phyloP scores from a whole-genome alignment of 371 early-diverging fungal genomes.

The Lichtheimia corymbifera region DNA sequence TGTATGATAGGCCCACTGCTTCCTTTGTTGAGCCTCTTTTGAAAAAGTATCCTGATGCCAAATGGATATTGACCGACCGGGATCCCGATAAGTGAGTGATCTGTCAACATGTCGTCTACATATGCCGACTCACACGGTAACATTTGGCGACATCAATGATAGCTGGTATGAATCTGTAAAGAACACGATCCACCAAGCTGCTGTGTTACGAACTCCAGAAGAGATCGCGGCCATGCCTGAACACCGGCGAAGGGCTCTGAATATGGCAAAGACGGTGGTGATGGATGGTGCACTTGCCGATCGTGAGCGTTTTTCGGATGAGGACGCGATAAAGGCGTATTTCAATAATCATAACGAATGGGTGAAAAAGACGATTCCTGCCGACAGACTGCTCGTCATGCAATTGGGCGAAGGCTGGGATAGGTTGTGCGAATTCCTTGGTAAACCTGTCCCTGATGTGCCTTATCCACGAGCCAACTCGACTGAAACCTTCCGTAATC shows the following conservation, averaged over 20 bases:
- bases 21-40: slow-evolving; percentile 17
- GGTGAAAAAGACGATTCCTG: slow-evolving; percentile 5
- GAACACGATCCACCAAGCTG: slow-evolving; percentile 24
- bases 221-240: not conserved
- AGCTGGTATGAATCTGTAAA: slow-evolving; percentile 38
- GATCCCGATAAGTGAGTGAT: too few species aligned
- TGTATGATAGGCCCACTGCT: slow-evolving; percentile 21
- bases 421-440: slow-evolving; percentile 13
- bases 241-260: not conserved
- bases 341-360: not conserved
- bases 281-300: slow-evolving; percentile 21
- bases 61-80: slow-evolving; percentile 33
- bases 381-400: slow-evolving; percentile 1
- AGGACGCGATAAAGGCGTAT: not conserved
- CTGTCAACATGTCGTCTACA: too few species aligned
- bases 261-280: slow-evolving; percentile 12
- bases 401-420: slow-evolving; percentile 20
- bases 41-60: slow-evolving; percentile 37
- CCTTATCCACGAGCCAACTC: slow-evolving; percentile 12
- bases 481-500: too few species aligned
- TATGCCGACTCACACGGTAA: too few species aligned
- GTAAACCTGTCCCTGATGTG: slow-evolving; percentile 15
- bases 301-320: slow-evolving; percentile 12
- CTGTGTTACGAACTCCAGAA: too few species aligned
- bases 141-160: too few species aligned